Evolutionary conservation across 2,329 filamentous ascomycete genomes (phyloP), one percentile per base, ranked within the genome.

Genomic region (Fusarium begoniae): DNA sequence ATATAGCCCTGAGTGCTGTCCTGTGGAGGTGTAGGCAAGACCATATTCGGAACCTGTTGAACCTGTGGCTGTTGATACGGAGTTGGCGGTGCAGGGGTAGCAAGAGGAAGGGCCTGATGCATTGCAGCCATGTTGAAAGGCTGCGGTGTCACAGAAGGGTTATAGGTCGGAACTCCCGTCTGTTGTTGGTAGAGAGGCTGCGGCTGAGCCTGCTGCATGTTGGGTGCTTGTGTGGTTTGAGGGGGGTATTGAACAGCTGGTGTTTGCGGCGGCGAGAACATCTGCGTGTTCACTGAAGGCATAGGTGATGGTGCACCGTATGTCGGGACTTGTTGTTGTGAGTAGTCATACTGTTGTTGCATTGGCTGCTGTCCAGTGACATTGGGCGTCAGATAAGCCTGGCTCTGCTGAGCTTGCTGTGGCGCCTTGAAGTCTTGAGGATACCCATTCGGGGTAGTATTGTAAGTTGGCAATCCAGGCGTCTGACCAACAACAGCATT

Each of bases 81-180:
- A 15, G 44, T 13, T 1, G 41, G 14, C 1, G 44, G 7, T 1
- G 22, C 26, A 10, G 63, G n/a, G 2, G 51, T 55, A 3, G 55
- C 22, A 1, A 24, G 22, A 20, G 75, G 75, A 10, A 77, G 75
- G 11, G 75, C 71, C 1, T 65, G 53, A 14, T 55, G 59, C 41
- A 77, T 64, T 2, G 69, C 47, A 2, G 48, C 14, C 75, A 77
- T 71, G 38, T 72, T 44, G 10, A 66, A 77, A 2, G 63, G 11
- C 5, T 67, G 65, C 8, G 66, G 17, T 17, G 63, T 28, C 11
- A 28, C 8, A 2, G 24, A 3, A 7, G 53, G n/a, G 1, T 45
- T 70, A n/a, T 59, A 69, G 3, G 22, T 13, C 6, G 50, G 43
- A 1, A 17, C 18, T 20, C 12, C 17, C 8, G 58, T 6, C 8